A percentile compares a stretch with the other conserved stretches of the same genome.
Evolutionary conservation across 805 yeast species (phyloP).

Genomic region (Metschnikowia drakensbergensis): DNA sequence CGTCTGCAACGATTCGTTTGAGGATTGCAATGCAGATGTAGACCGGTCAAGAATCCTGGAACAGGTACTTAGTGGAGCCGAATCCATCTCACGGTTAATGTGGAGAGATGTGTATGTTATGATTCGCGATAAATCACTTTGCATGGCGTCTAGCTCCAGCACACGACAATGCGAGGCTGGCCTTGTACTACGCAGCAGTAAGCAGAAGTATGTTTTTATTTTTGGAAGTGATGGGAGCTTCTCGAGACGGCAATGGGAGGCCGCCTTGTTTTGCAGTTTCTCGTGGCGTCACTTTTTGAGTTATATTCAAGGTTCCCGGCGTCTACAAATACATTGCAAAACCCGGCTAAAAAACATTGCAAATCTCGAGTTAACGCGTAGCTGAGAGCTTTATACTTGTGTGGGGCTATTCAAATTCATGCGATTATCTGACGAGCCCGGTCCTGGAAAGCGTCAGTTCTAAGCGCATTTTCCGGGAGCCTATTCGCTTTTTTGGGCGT

Average conservation of each 20-base stretch:
- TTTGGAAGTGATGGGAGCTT: not conserved
- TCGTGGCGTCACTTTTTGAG: too few relatives aligned
- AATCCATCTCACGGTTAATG: not conserved
- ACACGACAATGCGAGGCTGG: not conserved
- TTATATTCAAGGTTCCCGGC: not conserved
- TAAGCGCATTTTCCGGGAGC: too few relatives aligned
- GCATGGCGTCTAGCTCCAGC: not conserved
- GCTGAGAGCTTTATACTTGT: not conserved
- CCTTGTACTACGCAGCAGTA: not conserved
- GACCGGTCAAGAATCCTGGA: slow-evolving; percentile 20
- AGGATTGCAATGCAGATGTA: slow-evolving; percentile 28
- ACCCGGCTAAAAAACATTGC: too few relatives aligned
- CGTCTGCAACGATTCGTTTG: slow-evolving; percentile 31
- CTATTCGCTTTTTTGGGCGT: not conserved
- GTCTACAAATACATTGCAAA: not conserved
- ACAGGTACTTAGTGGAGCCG: slow-evolving; percentile 5
- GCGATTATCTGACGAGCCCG: too few relatives aligned
- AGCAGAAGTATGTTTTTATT: not conserved
- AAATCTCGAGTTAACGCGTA: not conserved
- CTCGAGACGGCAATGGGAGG: too few relatives aligned
- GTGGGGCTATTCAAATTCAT: too few relatives aligned
- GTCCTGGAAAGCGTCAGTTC: too few relatives aligned
- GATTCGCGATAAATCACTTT: slow-evolving; percentile 1
- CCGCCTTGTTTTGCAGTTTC: too few relatives aligned
- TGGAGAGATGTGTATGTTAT: not conserved